Conservation (phyloP, 371 early-diverging fungal genomes). For the Actinomortierella ambigua region DNA sequence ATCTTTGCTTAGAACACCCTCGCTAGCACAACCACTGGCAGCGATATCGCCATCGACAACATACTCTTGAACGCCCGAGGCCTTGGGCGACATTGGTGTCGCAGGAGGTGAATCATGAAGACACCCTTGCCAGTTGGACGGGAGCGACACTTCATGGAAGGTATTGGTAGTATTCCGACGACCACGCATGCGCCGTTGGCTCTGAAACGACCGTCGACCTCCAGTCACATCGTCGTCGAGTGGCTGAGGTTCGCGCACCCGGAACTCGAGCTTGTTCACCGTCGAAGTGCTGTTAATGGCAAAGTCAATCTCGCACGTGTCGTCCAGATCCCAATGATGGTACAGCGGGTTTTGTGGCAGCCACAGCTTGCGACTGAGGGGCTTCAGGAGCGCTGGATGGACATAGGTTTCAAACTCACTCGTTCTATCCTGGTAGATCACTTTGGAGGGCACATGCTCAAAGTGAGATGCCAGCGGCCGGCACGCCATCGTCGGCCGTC, state of each 20-base stretch:
- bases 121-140: constrained; percentile 33
- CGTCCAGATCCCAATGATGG: constrained; percentile 43
- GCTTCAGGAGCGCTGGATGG: constrained; percentile 48
- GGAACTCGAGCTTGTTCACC: constrained; percentile 11
- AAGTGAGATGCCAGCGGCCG: constrained; percentile 24
- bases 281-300: constrained; percentile 34
- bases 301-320: constrained; percentile 41
- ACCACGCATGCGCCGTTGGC: constrained; percentile 4
- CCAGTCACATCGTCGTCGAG: too few species aligned
- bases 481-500: not conserved
- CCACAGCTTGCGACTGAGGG: constrained; percentile 49
- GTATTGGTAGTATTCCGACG: too few species aligned
- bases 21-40: too few species aligned
- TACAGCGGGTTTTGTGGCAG: constrained; percentile 47
- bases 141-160: not conserved
- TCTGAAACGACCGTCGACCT: too few species aligned
- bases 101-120: not conserved
- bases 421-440: constrained; percentile 34
- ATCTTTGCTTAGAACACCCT: too few species aligned
- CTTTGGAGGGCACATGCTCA: constrained; percentile 23
- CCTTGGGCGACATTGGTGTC: too few species aligned
- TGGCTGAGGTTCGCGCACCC: constrained; percentile 4
- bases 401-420: constrained; percentile 48
- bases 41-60: too few species aligned
- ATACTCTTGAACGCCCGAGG: too few species aligned